phyloP scores from a whole-genome alignment of 805 yeast species.

The Pichia kluyveri region DNA sequence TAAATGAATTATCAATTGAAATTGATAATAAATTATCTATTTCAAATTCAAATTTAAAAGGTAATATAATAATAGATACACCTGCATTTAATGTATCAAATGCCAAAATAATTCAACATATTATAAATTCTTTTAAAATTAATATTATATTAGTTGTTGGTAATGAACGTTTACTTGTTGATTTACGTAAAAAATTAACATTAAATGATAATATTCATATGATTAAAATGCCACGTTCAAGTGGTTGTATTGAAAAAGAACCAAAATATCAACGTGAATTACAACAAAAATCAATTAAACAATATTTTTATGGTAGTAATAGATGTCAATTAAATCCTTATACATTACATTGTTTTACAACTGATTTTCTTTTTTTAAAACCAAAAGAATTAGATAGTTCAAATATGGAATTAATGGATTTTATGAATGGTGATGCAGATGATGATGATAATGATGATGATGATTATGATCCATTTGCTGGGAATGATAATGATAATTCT shows the following conservation, averaged over 20 bases:
- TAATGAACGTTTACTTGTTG: slow-evolving; percentile 59
- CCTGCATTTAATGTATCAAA: slow-evolving; percentile 53
- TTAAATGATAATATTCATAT: slow-evolving; percentile 28
- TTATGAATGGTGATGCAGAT: slow-evolving; percentile 19
- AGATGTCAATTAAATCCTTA: slow-evolving; percentile 71
- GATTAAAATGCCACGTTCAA: slow-evolving; percentile 59
- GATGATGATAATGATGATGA: slow-evolving; percentile 17
- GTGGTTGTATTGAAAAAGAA: slow-evolving; percentile 71
- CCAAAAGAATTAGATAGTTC: slow-evolving; percentile 30
- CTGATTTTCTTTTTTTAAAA: slow-evolving; percentile 52
- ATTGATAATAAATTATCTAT: slow-evolving; percentile 6
- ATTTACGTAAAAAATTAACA: slow-evolving; percentile 44
- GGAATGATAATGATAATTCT: neutral
- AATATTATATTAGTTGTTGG: slow-evolving; percentile 64
- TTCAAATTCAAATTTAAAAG: neutral
- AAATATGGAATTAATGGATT: slow-evolving; percentile 13
- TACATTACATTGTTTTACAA: slow-evolving; percentile 63
- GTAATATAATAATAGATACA: slow-evolving; percentile 65
- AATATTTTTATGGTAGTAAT: slow-evolving; percentile 80
- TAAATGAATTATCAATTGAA: slow-evolving; percentile 18
- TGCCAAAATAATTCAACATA: slow-evolving; percentile 40
- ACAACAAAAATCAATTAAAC: slow-evolving; percentile 72
- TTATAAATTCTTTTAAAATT: slow-evolving; percentile 51
- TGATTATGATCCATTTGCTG: slow-evolving; percentile 26
- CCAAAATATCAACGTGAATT: slow-evolving; percentile 57